These are phyloP conservation scores for Selenicereus undatus DNA, from an alignment of 148 eudicot genomes.

Conservation along the genomic window DNA sequence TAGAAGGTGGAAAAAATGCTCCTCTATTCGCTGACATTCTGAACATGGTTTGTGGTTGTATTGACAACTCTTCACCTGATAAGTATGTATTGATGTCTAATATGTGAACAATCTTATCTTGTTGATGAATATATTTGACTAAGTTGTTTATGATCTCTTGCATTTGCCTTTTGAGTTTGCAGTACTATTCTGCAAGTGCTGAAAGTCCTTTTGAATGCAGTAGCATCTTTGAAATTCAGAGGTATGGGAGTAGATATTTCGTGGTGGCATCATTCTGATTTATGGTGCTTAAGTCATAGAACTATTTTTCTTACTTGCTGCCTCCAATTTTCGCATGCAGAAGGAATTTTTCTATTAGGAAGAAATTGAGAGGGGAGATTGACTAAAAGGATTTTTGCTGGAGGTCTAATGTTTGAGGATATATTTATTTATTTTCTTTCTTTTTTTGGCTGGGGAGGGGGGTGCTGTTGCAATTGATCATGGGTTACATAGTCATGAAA, in stretches of 20 bases:
- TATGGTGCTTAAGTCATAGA: neutral
- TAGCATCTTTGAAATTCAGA: conserved; percentile 86
- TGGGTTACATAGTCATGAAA: neutral
- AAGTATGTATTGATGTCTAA: conserved; percentile 43
- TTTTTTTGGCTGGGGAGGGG: neutral
- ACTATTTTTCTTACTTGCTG: neutral
- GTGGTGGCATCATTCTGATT: neutral
- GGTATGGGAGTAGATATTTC: conserved; percentile 40
- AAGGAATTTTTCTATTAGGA: neutral
- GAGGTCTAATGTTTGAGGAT: neutral
- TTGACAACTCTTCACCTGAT: conserved; percentile 92
- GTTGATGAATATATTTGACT: neutral
- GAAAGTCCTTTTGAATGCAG: conserved; percentile 98
- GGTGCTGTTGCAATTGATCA: neutral
- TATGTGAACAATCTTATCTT: conserved; percentile 6
- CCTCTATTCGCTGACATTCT: conserved; percentile 70
- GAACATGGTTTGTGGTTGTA: conserved; percentile 81
- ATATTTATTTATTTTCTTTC: no score
- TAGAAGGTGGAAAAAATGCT: conserved; percentile 82
- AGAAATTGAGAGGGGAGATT: neutral
- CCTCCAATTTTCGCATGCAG: neutral
- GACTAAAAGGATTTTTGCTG: neutral
- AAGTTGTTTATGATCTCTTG: conserved; percentile 14
- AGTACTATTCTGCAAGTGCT: conserved; percentile 94
- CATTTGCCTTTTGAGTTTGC: conserved; percentile 36